Evolutionary conservation across 805 yeast genomes (phyloP).

Genomic region (Ogataea degrootiae): DNA sequence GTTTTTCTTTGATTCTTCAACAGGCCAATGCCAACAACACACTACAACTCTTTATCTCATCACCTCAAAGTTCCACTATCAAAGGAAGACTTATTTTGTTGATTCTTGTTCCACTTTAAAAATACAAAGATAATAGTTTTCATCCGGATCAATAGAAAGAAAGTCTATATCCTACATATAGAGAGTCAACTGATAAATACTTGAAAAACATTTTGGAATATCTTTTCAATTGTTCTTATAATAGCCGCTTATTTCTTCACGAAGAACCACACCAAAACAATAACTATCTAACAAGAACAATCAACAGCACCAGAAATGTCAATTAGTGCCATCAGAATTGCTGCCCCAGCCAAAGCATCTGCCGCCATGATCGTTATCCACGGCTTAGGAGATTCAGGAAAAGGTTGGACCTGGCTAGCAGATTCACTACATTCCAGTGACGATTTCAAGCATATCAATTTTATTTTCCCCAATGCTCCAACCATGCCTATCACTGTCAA

Average conservation of each 20-base stretch:
- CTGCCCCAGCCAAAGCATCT: conserved; percentile 40
- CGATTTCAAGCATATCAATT: conserved; percentile 53
- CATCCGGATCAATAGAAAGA: too few species aligned
- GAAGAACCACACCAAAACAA: not conserved
- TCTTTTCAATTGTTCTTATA: not conserved
- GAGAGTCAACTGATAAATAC: not conserved
- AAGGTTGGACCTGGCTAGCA: conserved; percentile 84
- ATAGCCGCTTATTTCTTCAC: not conserved
- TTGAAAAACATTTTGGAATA: not conserved
- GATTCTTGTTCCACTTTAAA: too few species aligned
- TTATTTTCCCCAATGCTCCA: conserved; percentile 92
- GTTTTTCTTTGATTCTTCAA: too few species aligned
- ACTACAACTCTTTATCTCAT: too few species aligned
- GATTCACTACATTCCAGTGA: conserved; percentile 45
- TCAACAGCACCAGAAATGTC: conserved; percentile 2
- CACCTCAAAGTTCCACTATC: too few species aligned
- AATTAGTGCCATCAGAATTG: conserved; percentile 32
- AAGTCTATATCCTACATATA: too few species aligned
- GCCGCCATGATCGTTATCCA: conserved; percentile 76
- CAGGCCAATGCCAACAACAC: too few species aligned
- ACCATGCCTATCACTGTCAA: conserved; percentile 60
- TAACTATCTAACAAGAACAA: not conserved
- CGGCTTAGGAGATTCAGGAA: conserved; percentile 89
- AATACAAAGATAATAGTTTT: too few species aligned
- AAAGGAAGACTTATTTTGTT: too few species aligned